Evolutionary conservation across 2,329 filamentous ascomycete genomes (phyloP), one percentile per base, ranked within the genome.

Genomic region (Meredithiella fracta): DNA sequence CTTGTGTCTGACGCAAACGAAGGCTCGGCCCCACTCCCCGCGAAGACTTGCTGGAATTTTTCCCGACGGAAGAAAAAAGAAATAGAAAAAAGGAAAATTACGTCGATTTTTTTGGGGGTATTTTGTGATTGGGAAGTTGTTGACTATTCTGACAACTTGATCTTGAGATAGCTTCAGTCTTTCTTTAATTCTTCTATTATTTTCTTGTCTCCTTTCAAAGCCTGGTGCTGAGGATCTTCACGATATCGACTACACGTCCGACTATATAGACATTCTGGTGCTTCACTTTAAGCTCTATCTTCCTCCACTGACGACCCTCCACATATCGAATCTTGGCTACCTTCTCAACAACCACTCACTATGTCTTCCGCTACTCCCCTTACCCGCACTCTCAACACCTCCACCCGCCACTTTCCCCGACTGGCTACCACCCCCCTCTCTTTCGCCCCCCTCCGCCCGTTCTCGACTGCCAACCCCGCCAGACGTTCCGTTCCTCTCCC

Each of bases 341-440:
- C 7, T n/a, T 22, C 37, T 29, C 14, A 58, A 23, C 3, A 49
- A 25, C 20, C 23, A 8, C 5, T 22, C n/a, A 63, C 52, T 60
- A 70, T 70, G 68, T 64, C 67, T 56, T 65, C 67, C 56, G 62
- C 65, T 47, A 62, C 66, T 60, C 68, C 69, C 17, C 63, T 71
- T 57, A 66, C 68, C 58, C 66, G 69, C 60, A 70, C 66, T 62
- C 64, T 70, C 53, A 68, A 67, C 62, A 69, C 65, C 63, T 64
- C 66, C 62, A 65, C 66, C 47, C 65, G 67, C 47, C 53, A 58
- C 64, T 63, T 34, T 59, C 68, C 57, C 14, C 42, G 51, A 20
- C 56, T 57, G 17, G 40, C 49, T 11, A 38, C 22, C 37, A 3
- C 37, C 25, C 56, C 20, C 49, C 29, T 55, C 17, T 53, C 42